Conservation (phyloP, 1,139 yeast genomes). For the Yamadazyma pseudoaaseri region DNA sequence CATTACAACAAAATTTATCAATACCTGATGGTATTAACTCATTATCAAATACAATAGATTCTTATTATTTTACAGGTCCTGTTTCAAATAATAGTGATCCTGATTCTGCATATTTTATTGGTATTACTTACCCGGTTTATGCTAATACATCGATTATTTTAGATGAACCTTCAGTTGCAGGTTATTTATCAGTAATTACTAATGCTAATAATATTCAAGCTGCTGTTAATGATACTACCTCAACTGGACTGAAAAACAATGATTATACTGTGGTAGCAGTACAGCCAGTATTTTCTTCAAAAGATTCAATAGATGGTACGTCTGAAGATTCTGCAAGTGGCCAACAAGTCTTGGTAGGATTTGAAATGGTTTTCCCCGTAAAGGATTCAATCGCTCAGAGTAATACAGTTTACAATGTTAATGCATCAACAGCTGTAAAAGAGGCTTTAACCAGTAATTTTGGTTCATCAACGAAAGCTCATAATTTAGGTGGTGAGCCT, state of each 20-base stretch:
- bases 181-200: constrained; percentile 68
- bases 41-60: constrained; percentile 25
- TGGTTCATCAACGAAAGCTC: constrained; percentile 53
- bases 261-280: constrained; percentile 37
- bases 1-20: constrained; percentile 44
- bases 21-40: constrained; percentile 36
- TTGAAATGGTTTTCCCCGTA: constrained; percentile 35
- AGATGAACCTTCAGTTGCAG: constrained; percentile 58
- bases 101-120: constrained; percentile 44
- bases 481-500: constrained; percentile 35
- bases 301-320: constrained; percentile 11
- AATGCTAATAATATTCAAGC: constrained; percentile 52
- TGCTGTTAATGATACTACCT: constrained; percentile 51
- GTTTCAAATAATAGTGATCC: constrained; percentile 34
- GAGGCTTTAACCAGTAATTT: constrained; percentile 31
- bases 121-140: constrained; percentile 67
- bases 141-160: constrained; percentile 72
- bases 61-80: constrained; percentile 57
- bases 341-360: constrained; percentile 25
- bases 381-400: constrained; percentile 17
- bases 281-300: constrained; percentile 25
- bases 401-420: constrained; percentile 26
- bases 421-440: constrained; percentile 34
- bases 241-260: constrained; percentile 10
- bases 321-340: constrained; percentile 10